These are phyloP conservation scores for Phytopythium kandeliae DNA, from an alignment of 352 stramenopile genomes.

Conservation along the genomic window DNA sequence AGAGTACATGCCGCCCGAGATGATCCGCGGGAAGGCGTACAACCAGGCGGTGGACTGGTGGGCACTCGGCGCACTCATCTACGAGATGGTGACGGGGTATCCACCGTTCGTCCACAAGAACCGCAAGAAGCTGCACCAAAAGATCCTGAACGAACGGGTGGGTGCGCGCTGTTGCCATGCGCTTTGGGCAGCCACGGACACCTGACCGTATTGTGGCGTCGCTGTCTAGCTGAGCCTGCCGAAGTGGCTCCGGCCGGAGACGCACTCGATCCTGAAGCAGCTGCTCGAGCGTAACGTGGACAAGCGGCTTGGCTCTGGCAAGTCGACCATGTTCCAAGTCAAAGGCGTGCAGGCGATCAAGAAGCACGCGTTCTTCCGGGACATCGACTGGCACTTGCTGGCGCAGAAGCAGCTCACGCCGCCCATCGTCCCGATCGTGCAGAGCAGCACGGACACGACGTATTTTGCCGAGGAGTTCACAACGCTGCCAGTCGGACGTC, in stretches of 20 bases:
- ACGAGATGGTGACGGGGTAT: slow-evolving; percentile 85
- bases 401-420: slow-evolving; percentile 88
- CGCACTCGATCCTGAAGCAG: slow-evolving; percentile 95
- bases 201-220: too few relatives aligned
- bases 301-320: slow-evolving; percentile 91
- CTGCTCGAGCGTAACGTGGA: slow-evolving; percentile 95
- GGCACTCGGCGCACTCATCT: slow-evolving; percentile 77
- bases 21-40: slow-evolving; percentile 81
- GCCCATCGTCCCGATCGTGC: slow-evolving; percentile 85
- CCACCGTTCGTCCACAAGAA: slow-evolving; percentile 80
- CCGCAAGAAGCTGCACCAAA: slow-evolving; percentile 82
- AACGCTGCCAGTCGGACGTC: slow-evolving; percentile 46
- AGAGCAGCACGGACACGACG: slow-evolving; percentile 86
- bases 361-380: slow-evolving; percentile 92
- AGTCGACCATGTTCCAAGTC: slow-evolving; percentile 97
- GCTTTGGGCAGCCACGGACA: too few relatives aligned
- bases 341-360: slow-evolving; percentile 96
- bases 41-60: slow-evolving; percentile 87
- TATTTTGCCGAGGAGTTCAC: slow-evolving; percentile 94
- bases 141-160: slow-evolving; percentile 85
- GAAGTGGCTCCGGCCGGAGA: slow-evolving; percentile 77
- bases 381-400: slow-evolving; percentile 93
- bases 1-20: slow-evolving; percentile 88
- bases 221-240: slow-evolving; percentile 54
- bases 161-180: neutral